Evolutionary conservation across 495 filamentous ascomycete species (phyloP).

Genomic region (Podospora didyma): DNA sequence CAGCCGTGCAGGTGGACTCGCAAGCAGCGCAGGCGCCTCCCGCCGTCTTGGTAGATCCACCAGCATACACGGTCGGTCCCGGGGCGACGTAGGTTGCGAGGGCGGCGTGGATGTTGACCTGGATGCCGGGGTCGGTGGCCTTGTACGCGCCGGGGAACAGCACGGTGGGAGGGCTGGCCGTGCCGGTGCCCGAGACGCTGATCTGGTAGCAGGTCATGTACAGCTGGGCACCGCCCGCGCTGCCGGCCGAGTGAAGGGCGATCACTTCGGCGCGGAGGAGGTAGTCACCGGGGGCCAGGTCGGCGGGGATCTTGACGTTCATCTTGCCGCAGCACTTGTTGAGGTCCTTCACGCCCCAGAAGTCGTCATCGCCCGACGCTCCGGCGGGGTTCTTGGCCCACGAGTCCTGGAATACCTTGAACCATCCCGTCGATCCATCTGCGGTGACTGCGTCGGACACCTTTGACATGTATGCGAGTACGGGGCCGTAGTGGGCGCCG

Average conservation of each 20-base stretch:
- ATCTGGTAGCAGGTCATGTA: constrained; percentile 52
- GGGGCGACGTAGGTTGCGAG: constrained; percentile 34
- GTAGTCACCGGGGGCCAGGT: constrained; percentile 49
- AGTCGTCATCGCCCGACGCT: constrained; percentile 38
- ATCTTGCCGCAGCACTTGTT: constrained; percentile 52
- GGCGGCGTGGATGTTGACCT: constrained; percentile 44
- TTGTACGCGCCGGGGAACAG: constrained; percentile 47
- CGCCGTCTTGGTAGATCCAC: constrained; percentile 33
- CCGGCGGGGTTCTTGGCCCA: constrained; percentile 37
- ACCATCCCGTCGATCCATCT: constrained; percentile 43
- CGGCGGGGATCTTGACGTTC: constrained; percentile 43
- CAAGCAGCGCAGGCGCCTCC: constrained; percentile 35
- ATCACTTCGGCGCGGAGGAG: constrained; percentile 50
- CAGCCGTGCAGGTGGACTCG: constrained; percentile 35
- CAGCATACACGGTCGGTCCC: constrained; percentile 38
- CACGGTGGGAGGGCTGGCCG: constrained; percentile 35
- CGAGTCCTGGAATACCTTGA: constrained; percentile 49
- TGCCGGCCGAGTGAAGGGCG: constrained; percentile 44
- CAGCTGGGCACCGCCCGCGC: constrained; percentile 41
- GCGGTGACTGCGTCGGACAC: constrained; percentile 47
- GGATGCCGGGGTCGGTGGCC: constrained; percentile 44
- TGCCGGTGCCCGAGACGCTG: constrained; percentile 30
- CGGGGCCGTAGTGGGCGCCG: constrained; percentile 44
- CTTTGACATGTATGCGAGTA: constrained; percentile 51
- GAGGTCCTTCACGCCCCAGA: constrained; percentile 49